Conservation (phyloP, 2,329 filamentous ascomycete species). For the Cladosporium austrohemisphaericum region DNA sequence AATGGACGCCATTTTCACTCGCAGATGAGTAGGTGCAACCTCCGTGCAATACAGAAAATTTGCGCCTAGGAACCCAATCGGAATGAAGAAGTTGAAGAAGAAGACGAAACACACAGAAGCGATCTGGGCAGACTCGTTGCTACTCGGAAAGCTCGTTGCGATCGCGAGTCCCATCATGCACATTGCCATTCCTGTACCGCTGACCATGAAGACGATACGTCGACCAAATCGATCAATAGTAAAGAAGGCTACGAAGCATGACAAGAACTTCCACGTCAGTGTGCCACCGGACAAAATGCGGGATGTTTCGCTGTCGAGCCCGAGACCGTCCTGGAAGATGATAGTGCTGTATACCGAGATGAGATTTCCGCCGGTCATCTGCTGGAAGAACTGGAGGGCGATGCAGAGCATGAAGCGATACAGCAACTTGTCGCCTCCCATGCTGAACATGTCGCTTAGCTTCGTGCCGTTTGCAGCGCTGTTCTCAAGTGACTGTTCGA, state of each 20-base stretch:
- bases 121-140: conserved; percentile 48
- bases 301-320: conserved; percentile 36
- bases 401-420: conserved; percentile 52
- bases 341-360: conserved; percentile 27
- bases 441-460: conserved; percentile 45
- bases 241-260: conserved; percentile 49
- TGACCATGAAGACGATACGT: conserved; percentile 50
- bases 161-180: conserved; percentile 55
- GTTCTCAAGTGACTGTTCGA: conserved; percentile 48
- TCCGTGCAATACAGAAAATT: conserved; percentile 62
- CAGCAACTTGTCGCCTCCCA: conserved; percentile 47
- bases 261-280: conserved; percentile 55
- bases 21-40: conserved; percentile 51
- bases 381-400: conserved; percentile 49
- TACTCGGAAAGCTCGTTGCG: conserved; percentile 44
- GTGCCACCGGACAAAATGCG: conserved; percentile 47
- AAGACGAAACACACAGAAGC: conserved; percentile 56
- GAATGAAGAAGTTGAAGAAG: conserved; percentile 59
- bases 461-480: conserved; percentile 36
- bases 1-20: conserved; percentile 55
- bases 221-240: conserved; percentile 51
- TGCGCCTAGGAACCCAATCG: conserved; percentile 56
- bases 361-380: conserved; percentile 45
- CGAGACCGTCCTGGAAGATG: conserved; percentile 32
- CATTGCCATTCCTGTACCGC: conserved; percentile 49